Conservation (phyloP, 768 basidiomycete species). For the Tylopilus intermedius region DNA sequence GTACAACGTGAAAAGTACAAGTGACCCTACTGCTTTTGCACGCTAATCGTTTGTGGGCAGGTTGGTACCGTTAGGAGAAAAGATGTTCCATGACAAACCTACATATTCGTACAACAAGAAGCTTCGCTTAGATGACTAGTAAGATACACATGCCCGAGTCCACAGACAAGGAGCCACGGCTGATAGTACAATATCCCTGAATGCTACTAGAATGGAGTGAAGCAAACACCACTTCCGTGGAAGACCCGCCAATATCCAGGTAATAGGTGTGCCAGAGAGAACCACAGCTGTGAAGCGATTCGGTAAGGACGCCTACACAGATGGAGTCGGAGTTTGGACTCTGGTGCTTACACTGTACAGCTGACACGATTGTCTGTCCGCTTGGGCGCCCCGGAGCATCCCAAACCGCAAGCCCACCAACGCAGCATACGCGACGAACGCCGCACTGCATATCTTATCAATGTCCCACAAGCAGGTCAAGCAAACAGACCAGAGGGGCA, state of each 20-base stretch:
- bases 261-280: slow-evolving; percentile 28
- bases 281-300: slow-evolving; percentile 23
- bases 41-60: background rate
- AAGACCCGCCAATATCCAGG: slow-evolving; percentile 30
- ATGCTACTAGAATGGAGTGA: slow-evolving; percentile 2
- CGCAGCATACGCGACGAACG: slow-evolving; percentile 23
- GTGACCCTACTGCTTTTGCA: background rate
- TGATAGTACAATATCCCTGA: slow-evolving; percentile 8
- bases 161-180: background rate
- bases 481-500: slow-evolving; percentile 30
- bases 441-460: slow-evolving; percentile 23
- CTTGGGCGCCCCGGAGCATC: slow-evolving; percentile 18
- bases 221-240: slow-evolving; percentile 13
- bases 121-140: background rate
- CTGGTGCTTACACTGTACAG: slow-evolving; percentile 28
- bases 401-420: slow-evolving; percentile 25
- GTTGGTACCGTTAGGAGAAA: background rate
- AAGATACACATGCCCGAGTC: slow-evolving; percentile 1
- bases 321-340: background rate
- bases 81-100: background rate
- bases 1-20: background rate
- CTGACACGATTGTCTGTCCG: slow-evolving; percentile 27
- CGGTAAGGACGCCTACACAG: background rate
- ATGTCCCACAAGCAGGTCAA: slow-evolving; percentile 25
- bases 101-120: slow-evolving; percentile 9